Base-by-base conservation (phyloP, 2,329 filamentous ascomycete species). In the Penicillium thymicola region DNA sequence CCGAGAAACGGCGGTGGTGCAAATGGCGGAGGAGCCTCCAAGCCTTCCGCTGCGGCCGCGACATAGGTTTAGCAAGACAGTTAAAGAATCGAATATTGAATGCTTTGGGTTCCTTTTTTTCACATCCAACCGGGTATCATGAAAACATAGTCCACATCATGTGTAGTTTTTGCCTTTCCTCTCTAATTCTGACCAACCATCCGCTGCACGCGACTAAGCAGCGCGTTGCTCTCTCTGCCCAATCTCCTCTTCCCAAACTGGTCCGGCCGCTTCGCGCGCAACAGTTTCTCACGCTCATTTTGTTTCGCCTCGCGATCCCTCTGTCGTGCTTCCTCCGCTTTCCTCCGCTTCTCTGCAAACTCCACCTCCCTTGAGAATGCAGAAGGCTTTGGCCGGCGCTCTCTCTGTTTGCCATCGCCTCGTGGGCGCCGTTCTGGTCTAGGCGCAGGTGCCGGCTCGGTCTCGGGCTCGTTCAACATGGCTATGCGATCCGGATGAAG, bases 121-220 rank as follows among this genome's bases (percentile, higher is more conserved):
- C 37, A 47, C 53, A 54, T 57, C 55, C 27, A 57, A 58, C 42
- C 48, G 64, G 64, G 64, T 66, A 66, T 66, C 64, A 65, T 55
- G 56, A 58, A 60, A 55, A 59, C 56, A 59, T 62, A 47, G 41
- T 37, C n/a, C 42, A 56, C 42, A 42, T 21, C 28, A 38, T 28
- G 28, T 52, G 41, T 52, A 46, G 34, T 27, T 49, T 40, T 48
- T 34, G 38, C 47, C 44, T 48, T 34, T 25, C 25, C 25, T 18
- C 27, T 55, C 58, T 60, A 70, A 7, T 58, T 61, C 50, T 75
- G 66, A 2, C 79, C 81, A 59, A 94, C 83, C 73, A 95, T 79
- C 70, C 81, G 86, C 79, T 88, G 87, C 34, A 93, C 88, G 75
- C 87, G 90, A 67, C 91, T 88, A 54, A 96, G 76, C 65, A 96